Conservation (phyloP, 2,329 filamentous ascomycete genomes). For the Corinectria fuckeliana region DNA sequence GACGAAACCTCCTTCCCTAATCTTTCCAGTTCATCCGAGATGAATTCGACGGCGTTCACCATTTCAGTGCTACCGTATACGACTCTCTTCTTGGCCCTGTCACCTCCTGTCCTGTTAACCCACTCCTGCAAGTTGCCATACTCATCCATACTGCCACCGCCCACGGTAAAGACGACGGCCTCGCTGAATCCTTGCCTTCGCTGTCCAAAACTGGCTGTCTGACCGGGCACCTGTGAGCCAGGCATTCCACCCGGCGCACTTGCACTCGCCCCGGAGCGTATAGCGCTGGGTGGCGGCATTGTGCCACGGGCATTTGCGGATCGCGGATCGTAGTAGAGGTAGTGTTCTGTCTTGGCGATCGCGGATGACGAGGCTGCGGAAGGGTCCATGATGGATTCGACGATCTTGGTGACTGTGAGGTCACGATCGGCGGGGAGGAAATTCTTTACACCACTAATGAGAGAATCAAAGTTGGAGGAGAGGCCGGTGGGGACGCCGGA, state of each 20-base stretch:
- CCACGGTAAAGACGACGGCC: conserved; percentile 92
- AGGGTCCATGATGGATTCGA: conserved; percentile 97
- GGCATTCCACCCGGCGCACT: conserved; percentile 57
- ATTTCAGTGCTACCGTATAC: conserved; percentile 94
- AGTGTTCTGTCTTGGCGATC: conserved; percentile 94
- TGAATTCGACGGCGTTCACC: conserved; percentile 72
- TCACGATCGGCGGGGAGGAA: conserved; percentile 97
- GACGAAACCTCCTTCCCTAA: conserved; percentile 63
- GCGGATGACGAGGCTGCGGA: conserved; percentile 87
- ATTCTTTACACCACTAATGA: conserved; percentile 97
- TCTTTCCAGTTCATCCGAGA: conserved; percentile 67
- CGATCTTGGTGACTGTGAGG: conserved; percentile 95
- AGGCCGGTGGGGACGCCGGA: conserved; percentile 75
- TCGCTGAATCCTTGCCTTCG: conserved; percentile 87
- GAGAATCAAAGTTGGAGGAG: conserved; percentile 85
- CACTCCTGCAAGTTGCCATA: conserved; percentile 98
- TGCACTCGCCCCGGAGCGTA: conserved; percentile 51
- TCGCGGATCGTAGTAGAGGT: conserved; percentile 95
- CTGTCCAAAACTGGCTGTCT: conserved; percentile 87
- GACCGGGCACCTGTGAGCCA: conserved; percentile 63
- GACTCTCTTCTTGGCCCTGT: conserved; percentile 75
- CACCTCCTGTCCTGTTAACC: conserved; percentile 77
- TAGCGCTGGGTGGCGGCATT: conserved; percentile 78
- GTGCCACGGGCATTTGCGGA: conserved; percentile 92
- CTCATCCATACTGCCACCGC: conserved; percentile 97